A percentile compares a stretch with the other conserved stretches of the same genome.
These are phyloP conservation scores for Cordia subcordata DNA, from an alignment of 257 asterid species.

Conservation along the genomic window DNA sequence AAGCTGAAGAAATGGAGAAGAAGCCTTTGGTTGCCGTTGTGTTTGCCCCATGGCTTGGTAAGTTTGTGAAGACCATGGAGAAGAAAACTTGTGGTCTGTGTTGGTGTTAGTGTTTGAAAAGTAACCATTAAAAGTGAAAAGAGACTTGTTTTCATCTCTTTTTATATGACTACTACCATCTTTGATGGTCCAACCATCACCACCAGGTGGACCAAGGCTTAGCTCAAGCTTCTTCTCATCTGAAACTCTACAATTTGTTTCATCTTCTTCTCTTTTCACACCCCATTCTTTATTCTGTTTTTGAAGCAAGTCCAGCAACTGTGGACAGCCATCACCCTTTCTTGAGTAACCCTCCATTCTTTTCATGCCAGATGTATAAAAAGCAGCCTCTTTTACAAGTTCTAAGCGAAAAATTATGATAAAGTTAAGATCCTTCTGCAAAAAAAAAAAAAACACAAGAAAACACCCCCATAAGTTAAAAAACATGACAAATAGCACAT, in stretches of 20 bases:
- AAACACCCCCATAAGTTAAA: too few relatives aligned
- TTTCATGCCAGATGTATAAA: neutral
- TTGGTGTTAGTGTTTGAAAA: slow-evolving; percentile 12
- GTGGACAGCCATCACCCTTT: slow-evolving; percentile 46
- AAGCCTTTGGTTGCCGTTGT: slow-evolving; percentile 24
- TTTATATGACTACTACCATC: slow-evolving; percentile 1
- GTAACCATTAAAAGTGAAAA: slow-evolving; percentile 26
- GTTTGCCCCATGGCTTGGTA: slow-evolving; percentile 11
- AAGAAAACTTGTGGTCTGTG: slow-evolving; percentile 7
- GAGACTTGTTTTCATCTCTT: slow-evolving; percentile 16
- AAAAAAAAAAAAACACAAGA: too few relatives aligned
- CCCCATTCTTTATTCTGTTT: slow-evolving; percentile 24
- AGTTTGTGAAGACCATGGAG: slow-evolving; percentile 18
- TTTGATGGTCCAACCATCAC: slow-evolving; percentile 32
- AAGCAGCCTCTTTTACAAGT: neutral
- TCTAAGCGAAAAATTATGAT: neutral
- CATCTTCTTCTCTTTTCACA: slow-evolving; percentile 27
- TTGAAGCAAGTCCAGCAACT: slow-evolving; percentile 65
- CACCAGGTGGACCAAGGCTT: slow-evolving; percentile 85
- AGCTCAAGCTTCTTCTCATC: slow-evolving; percentile 79
- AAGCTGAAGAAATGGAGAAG: slow-evolving; percentile 41
- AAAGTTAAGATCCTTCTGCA: neutral
- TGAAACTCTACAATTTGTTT: slow-evolving; percentile 23
- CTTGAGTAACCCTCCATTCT: slow-evolving; percentile 58
- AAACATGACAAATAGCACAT: neutral